Evolutionary conservation across 169 alveolate genomes (phyloP).

Genomic region (Cryptosporidium viatorum): DNA sequence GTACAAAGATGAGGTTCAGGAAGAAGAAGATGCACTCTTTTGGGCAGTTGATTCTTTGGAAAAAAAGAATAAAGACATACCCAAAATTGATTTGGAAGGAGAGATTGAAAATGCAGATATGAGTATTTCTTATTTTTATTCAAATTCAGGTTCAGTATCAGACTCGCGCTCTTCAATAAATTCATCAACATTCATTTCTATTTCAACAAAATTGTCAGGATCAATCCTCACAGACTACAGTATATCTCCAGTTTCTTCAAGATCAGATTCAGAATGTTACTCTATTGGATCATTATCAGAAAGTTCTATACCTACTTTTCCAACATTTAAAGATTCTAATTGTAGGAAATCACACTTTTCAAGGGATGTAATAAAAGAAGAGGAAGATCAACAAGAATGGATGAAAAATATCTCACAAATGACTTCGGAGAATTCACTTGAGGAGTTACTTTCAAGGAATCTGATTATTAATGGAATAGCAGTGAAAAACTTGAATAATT

Average conservation of each 20-base stretch:
- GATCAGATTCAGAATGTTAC: neutral
- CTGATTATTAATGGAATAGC: conserved; percentile 2
- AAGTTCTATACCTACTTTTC: neutral
- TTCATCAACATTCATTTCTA: conserved; percentile 7
- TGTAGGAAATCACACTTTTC: neutral
- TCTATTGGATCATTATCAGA: neutral
- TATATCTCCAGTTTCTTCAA: neutral
- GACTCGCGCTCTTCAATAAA: neutral
- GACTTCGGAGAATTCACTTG: neutral
- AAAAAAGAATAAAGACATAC: neutral
- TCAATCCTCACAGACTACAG: neutral
- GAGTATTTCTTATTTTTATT: neutral
- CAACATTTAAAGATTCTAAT: neutral
- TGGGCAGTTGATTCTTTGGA: neutral
- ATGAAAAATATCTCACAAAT: neutral
- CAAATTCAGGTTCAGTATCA: neutral
- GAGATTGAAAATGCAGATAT: neutral
- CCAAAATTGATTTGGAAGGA: neutral
- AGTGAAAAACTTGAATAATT: neutral
- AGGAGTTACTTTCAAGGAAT: neutral
- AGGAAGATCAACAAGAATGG: neutral
- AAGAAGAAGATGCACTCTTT: neutral
- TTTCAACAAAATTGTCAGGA: neutral
- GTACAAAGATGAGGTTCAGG: neutral
- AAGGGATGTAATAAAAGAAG: neutral